Evolutionary conservation across 2,329 filamentous ascomycete genomes (phyloP), one percentile per base, ranked within the genome.

Genomic region (Davidsoniella eucalypti): DNA sequence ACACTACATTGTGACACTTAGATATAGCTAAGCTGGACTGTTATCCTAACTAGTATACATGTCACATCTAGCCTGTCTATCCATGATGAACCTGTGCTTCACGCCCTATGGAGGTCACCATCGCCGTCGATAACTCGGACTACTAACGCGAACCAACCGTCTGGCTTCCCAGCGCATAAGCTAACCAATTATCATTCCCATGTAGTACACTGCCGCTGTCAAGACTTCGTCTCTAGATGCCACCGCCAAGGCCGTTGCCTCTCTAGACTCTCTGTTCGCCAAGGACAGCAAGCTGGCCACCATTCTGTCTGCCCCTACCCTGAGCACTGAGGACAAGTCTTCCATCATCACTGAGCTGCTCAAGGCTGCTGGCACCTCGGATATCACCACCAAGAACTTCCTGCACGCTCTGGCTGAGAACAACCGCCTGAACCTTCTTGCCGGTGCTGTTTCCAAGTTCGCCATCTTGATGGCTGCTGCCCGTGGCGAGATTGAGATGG

Each of bases 371-470:
- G 83, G 82, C 59, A 65, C 69, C 56, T 75, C 81, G 66, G 86
- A 84, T 64, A 79, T 85, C 64, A 86, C 88, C 56, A 72, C 96
- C 67, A 87, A 92, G 80, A 93, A 95, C 78, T 88, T 98, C 74
- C 78, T 98, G 60, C 64, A 72, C 52, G 84, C 90, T 52, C 78
- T 98, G 53, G 90, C 92, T 58, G 86, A 92, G 72, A 94, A 98
- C 80, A 98, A 98, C 80, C 80, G 92, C 59, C 75, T 98, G 58
- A 80, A 81, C 57, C 72, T 92, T 56, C 76, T 98, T 55, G 75
- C 82, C 67, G 80, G 82, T 59, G 82, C 96, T 56, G 81, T 79
- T 64, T 78, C 84, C 64, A 95, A 96, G 78, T 98, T 95, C 63
- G 73, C 64, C 58, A 75, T 81, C 64, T 71, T 98, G 62, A 94